Base-by-base conservation (phyloP, 176 grass and related monocot species). In the sorghum (Sorghum bicolor) region DNA sequence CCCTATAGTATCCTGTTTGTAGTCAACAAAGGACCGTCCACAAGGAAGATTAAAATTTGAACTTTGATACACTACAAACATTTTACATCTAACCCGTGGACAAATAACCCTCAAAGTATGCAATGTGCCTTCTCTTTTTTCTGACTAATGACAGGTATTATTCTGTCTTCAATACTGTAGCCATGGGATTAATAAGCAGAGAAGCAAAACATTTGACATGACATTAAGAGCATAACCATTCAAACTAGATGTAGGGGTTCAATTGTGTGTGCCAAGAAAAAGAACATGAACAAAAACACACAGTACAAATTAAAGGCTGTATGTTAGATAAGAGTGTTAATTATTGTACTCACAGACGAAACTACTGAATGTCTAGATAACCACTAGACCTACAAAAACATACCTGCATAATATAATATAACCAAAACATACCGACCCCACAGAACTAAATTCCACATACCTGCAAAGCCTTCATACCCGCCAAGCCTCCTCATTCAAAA, bases 251-350 rank as follows among this genome's bases (percentile, higher is more conserved):
- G n/a, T n/a, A n/a, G n/a, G n/a, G n/a, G n/a, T n/a, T n/a, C n/a
- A n/a, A 62, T 64, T 64, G 13, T 39, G 17, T 0, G 15, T 45
- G 67, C 26, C 30, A 72, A 38, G 44, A 85, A 73, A n/a, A 72
- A 38, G 44, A 85, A 73, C 25, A 68, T n/a, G 39, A 77, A 58
- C 28, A 48, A 24, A 61, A 33, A 89, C 37, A 22, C 12, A 39
- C 9, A 74, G 32, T 17, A 19, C n/a, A 78, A 50, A 57, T n/a
- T n/a, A n/a, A n/a, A n/a, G n/a, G n/a, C 55, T 70, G n/a, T 25
- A 63, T 53, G 41, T 61, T 86, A 37, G 8, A 64, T 20, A 73
- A 24, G 34, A 65, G n/a, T 7, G 32, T 65, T 37, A 13, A 5
- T 6, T 48, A 52, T 52, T 53, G 50, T 53, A 53, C 19, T 53